These are phyloP conservation scores for Tricholoma saponaceum DNA, from an alignment of 768 basidiomycete species.

Conservation along the genomic window DNA sequence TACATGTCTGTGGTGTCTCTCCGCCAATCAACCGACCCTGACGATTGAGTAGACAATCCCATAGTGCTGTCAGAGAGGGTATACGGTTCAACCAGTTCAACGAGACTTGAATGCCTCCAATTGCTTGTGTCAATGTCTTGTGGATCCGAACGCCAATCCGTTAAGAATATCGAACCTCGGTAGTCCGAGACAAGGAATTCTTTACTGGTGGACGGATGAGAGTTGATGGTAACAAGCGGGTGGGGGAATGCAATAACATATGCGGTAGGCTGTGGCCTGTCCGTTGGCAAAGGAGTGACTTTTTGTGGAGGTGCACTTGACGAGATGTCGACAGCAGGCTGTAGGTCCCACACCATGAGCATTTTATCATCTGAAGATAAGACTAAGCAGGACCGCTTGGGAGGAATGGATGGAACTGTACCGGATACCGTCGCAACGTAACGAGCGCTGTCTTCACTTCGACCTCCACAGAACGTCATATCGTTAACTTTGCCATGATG, in stretches of 20 bases:
- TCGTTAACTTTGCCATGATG: constrained; percentile 78
- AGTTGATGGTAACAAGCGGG: constrained; percentile 62
- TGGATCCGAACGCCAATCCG: constrained; percentile 82
- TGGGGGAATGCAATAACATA: constrained; percentile 72
- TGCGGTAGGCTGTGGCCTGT: constrained; percentile 68
- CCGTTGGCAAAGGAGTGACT: constrained; percentile 25
- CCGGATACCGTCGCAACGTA: constrained; percentile 84
- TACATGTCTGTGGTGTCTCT: constrained; percentile 70
- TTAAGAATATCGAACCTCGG: constrained; percentile 68
- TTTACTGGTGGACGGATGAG: constrained; percentile 71
- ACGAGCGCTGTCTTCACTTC: constrained; percentile 58
- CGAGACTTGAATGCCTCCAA: constrained; percentile 59
- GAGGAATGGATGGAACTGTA: constrained; percentile 19
- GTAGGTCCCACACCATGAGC: constrained; percentile 86
- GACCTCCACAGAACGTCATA: constrained; percentile 77
- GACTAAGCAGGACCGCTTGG: constrained; percentile 4
- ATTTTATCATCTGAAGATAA: constrained; percentile 64
- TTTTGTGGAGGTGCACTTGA: constrained; percentile 27
- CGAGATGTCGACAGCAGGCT: constrained; percentile 46
- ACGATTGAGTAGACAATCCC: constrained; percentile 41
- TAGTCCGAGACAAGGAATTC: constrained; percentile 78
- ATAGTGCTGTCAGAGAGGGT: constrained; percentile 51
- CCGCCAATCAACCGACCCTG: constrained; percentile 68
- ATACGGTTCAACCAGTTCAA: constrained; percentile 72
- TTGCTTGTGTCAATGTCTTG: constrained; percentile 45